Base-by-base conservation (phyloP, 2,329 filamentous ascomycete species). In the Thermochaetoides dissita region DNA sequence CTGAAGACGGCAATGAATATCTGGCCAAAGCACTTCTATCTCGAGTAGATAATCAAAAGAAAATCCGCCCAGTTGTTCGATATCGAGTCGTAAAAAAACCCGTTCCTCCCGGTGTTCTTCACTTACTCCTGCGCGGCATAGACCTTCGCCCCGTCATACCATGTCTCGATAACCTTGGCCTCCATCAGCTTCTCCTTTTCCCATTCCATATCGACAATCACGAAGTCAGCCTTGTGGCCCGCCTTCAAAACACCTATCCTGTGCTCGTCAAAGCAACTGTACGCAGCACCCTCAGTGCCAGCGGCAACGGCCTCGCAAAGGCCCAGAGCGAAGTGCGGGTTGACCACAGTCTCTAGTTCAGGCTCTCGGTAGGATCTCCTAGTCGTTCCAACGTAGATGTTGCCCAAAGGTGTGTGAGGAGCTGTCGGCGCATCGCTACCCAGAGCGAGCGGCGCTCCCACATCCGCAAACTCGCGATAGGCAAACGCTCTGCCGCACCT, bases 391-490 rank as follows among this genome's bases (percentile, higher is more conserved):
- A 75, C 65, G 52, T 78, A 78, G 6, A 77, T 48, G 45, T 79
- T 79, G 3, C 62, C 63, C 36, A 77, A 58, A 7, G 73, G 66
- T 1, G 62, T 53, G 49, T 73, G 67, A 2, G 72, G 71, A 1
- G 76, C 74, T 0, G 75, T 79, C 0, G 75, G 75, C 0, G 72
- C 65, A 48, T 80, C 76, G 2, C 67, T 71, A 0, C 76, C 76
- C 8, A 80, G 63, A 0, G 75, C 74, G 0, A 80, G 55, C 1
- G 61, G 54, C 0, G 74, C 72, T 1, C 73, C 73, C 0, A 62
- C 61, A 36, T 72, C 68, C 2, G 65, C 63, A 47, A 80, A 77
- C 37, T 80, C 75, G 35, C 67, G 65, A 55, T 81, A 81, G 0
- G 77, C 72, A 51, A 81, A 81, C 0, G 74, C 75, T 10, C 75